Base-by-base conservation (phyloP, 441 rosid genomes). In the Syzygium syzygioides region DNA sequence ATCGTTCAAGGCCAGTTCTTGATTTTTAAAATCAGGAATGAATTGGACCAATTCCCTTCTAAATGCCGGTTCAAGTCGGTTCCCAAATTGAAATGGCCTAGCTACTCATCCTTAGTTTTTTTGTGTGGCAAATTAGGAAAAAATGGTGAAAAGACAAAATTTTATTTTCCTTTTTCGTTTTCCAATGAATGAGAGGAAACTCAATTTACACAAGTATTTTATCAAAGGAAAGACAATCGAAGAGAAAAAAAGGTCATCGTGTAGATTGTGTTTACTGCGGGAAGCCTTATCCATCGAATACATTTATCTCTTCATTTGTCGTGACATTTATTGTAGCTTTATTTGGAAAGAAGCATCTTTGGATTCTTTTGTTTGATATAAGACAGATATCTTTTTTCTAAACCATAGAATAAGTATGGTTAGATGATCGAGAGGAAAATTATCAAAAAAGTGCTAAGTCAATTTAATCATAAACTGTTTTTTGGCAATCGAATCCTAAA, bases 161-260 rank as follows among this genome's bases (percentile, higher is more conserved):
- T 17, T 66, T 18, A 11, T 32, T 32, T 30, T 66, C 13, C 79
- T 18, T 66, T 18, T 66, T 66, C 41, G 45, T 18, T 66, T 66
- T 66, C 3, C 1, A 32, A 18, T 8, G 76, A 64, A 17, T 30
- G 19, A 28, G 34, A 17, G 76, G 41, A 30, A 64, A 30, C 41
- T 64, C 13, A 3, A 9, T 30, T 17, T 64, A 30, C 41, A 64
- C 1, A 17, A 8, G 41, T 64, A 30, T 4, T 64, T 30, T 64
- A 30, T 30, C 9, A 17, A 17, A 64, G 7, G 14, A 68, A 68
- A 68, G 45, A 18, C 19, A 68, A 32, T 68, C 26, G 3, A 68
- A 32, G 2, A 32, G 4, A 9, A 25, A 56, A 56, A 9, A 56
- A 56, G 15, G 23, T 8, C 2, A 0, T 15, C 1, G 1, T 32